Base-by-base conservation (phyloP, 2,329 filamentous ascomycete genomes). In the Diaporthe citrichinensis region DNA sequence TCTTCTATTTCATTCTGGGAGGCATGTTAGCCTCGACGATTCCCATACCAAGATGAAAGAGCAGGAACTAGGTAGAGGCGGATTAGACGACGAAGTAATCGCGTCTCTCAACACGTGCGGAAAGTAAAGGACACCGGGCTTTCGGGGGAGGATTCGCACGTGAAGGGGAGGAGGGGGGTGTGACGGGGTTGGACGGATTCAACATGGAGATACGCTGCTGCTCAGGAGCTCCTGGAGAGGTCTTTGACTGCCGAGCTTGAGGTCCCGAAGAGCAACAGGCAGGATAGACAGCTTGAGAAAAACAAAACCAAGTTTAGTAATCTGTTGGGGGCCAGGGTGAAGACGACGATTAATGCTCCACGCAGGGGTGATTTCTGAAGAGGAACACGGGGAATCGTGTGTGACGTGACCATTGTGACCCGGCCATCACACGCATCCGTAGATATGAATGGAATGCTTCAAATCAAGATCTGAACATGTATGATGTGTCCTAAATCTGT, bases 191-290 rank as follows among this genome's bases (percentile, higher is more conserved):
- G 71, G 41, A 62, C 23, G 23, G 58, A 36, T 49, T 65, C 20
- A 41, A 53, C 7, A n/a, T 53, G 46, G 34, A 73, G 53, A 51
- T 31, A 31, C 12, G 46, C 46, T 67, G 46, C 46, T 58, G 67
- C 61, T 59, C 36, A 28, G 44, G 59, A 57, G 31, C 68, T 72
- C 73, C 74, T 75, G 68, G 74, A 72, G 74, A 75, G 59, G 59
- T 55, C 46, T 53, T 59, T 25, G 58, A 31, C 67, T 46, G 15
- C 28, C 10, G 31, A 61, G 67, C 46, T 41, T 41, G 31, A 55
- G 49, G 49, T 23, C 49, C 49, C 49, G 34, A 69, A 8, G 34
- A 25, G 55, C 61, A 34, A 39, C 39, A 62, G 71, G 36, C 57
- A 61, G 46, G 41, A 31, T 57, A 51, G 39, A 74, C 34, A 69